Base-by-base conservation (phyloP, 208 protist genomes). In the Acanthamoeba royreba region DNA sequence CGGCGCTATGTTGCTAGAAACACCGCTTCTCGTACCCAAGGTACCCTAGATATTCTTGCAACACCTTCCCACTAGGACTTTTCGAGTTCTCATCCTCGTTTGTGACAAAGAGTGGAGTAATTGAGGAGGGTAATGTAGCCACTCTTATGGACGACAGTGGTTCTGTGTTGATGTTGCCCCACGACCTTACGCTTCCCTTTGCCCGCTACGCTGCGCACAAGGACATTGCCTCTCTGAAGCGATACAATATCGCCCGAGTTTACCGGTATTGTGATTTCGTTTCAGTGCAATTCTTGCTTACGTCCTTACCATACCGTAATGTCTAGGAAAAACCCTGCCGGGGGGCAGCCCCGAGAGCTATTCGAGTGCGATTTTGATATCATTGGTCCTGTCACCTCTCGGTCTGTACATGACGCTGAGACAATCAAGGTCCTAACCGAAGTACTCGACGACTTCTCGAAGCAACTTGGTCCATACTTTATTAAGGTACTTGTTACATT, bases 331-430 rank as follows among this genome's bases (percentile, higher is more conserved):
- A 94, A 94, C 8, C 77, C 77, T 11, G 93, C 46, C 8, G 74
- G 61, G n/a, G 93, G 93, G 2, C 77, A 94, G 53, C 95, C 95
- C 17, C 91, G 92, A 28, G 92, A 94, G 77, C 83, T 95, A 5
- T 81, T 89, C 74, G 93, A 96, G 86, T 95, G 93, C 43, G 95
- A 96, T 45, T 96, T 95, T 45, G 95, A 96, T 61, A 95, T 96
- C 87, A 72, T 92, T 22, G 85, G 85, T 0, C 49, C 85, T 69
- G 52, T 66, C 19, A 11, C 85, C 22, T 91, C 49, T 22, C 19
- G 49, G 17, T 69, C 22, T 31, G 85, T 91, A 0, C 88, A 79
- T 53, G 94, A 95, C 66, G 94, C 94, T 8, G 90, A 95, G 52
- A 69, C 79, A 0, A 58, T 95, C 17, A 42, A 90, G 47, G 93